These are phyloP conservation scores for Blastocrithidia nonstop DNA, from an alignment of 208 protist genomes.

Conservation along the genomic window DNA sequence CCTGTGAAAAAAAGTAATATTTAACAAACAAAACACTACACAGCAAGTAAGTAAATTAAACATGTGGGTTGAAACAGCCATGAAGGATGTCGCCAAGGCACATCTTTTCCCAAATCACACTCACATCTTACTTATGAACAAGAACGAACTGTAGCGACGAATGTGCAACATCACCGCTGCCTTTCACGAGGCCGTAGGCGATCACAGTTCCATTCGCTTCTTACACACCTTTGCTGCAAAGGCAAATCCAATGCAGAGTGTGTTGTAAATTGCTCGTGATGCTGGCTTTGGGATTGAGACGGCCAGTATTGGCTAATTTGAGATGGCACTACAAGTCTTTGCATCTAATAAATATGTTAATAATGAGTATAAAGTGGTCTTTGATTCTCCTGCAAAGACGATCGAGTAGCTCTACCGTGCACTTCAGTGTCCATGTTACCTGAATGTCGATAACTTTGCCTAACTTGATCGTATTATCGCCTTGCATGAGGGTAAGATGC, in stretches of 20 bases:
- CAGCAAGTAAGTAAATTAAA: too few relatives aligned
- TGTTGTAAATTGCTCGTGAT: slow-evolving; percentile 15
- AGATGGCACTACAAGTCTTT: slow-evolving; percentile 17
- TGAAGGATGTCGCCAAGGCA: slow-evolving; percentile 20
- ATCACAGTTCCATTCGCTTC: slow-evolving; percentile 1
- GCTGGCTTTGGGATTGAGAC: slow-evolving; percentile 28
- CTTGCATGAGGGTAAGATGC: slow-evolving; percentile 9
- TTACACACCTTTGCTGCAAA: slow-evolving; percentile 47
- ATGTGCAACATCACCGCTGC: slow-evolving; percentile 13
- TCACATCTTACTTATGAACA: slow-evolving; percentile 33
- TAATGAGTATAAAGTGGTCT: slow-evolving; percentile 17
- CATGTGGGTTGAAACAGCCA: slow-evolving; percentile 26
- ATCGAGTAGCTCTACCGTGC: slow-evolving; percentile 34
- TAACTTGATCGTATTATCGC: slow-evolving; percentile 35
- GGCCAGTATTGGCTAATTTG: slow-evolving; percentile 50
- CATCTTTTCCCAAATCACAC: slow-evolving; percentile 24
- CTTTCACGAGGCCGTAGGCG: slow-evolving; percentile 5
- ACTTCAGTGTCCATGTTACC: slow-evolving; percentile 21
- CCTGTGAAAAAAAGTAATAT: too few relatives aligned
- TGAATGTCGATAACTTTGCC: slow-evolving; percentile 65
- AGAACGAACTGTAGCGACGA: slow-evolving; percentile 17
- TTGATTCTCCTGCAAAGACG: slow-evolving; percentile 55
- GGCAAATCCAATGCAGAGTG: slow-evolving; percentile 35
- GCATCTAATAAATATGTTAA: not conserved
- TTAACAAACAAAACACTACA: too few relatives aligned